Evolutionary conservation across 2,329 filamentous ascomycete species (phyloP).

Genomic region (Exophiala sideris): DNA sequence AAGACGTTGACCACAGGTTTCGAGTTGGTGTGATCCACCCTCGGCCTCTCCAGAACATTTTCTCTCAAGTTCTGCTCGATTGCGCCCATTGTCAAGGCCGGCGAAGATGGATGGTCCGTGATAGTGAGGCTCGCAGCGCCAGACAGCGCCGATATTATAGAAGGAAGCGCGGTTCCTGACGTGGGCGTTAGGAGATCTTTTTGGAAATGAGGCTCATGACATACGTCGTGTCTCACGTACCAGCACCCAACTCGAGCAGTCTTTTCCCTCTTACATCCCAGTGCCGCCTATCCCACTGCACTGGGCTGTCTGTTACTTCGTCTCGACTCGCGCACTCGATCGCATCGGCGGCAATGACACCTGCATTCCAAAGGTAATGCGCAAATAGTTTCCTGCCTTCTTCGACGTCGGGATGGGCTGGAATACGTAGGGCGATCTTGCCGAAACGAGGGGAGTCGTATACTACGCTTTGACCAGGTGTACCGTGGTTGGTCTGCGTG

Average conservation of each 20-base stretch:
- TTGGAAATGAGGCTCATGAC: not conserved
- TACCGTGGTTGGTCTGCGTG: conserved; percentile 52
- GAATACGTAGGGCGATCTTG: conserved; percentile 39
- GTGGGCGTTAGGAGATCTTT: not conserved
- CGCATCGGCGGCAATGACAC: conserved; percentile 42
- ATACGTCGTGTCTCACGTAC: conserved; percentile 41
- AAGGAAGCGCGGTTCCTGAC: conserved; percentile 42
- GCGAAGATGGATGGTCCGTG: conserved; percentile 50
- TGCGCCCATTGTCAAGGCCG: conserved; percentile 33
- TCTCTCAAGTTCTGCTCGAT: conserved; percentile 23
- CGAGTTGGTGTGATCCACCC: not conserved
- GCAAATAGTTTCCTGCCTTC: conserved; percentile 53
- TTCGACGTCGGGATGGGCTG: conserved; percentile 46
- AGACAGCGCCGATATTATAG: conserved; percentile 37
- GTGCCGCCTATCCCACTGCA: conserved; percentile 23
- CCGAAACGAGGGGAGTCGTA: conserved; percentile 47
- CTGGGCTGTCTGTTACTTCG: conserved; percentile 4
- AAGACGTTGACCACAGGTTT: conserved; percentile 5
- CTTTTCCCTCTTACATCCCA: conserved; percentile 49
- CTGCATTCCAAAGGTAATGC: conserved; percentile 59
- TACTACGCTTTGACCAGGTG: conserved; percentile 48
- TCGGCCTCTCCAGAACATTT: conserved; percentile 7
- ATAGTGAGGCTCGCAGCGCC: conserved; percentile 42
- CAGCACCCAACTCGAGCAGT: conserved; percentile 60
- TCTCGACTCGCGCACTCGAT: conserved; percentile 35